Base-by-base conservation (phyloP, 306 rosid genomes). In the Ziziphus jujuba region DNA sequence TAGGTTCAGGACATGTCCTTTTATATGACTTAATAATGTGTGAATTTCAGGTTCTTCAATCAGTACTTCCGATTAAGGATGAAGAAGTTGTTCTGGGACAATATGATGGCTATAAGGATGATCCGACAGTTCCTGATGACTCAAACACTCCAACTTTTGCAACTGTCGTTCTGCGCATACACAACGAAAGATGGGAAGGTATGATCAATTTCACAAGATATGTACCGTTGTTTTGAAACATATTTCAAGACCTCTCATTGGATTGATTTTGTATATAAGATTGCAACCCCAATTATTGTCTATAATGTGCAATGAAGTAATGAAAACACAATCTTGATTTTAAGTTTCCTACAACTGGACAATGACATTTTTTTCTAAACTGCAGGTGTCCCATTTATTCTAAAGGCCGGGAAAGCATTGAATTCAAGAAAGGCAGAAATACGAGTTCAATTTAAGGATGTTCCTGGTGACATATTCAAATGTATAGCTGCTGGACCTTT, bases 111-210 rank as follows among this genome's bases (percentile, higher is more conserved):
- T 93, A 93, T 73, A 88, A 65, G 73, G 97, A 93, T 70, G 97
- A 93, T 80, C 88, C 95, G 56, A 93, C 99, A 1, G 99, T 93
- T 80, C 99, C 97, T 40, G 84, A 90, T 68, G 40, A 85, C 68
- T 93, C 99, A 36, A 93, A 93, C 67, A 93, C 99, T 61, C 99
- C 99, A 67, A 93, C 99, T 72, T 93, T 93, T 80, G 91, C 99
- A 70, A 71, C 89, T 63, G 75, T 90, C 69, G 59, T 93, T 83
- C 82, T 93, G 79, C 85, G 95, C 65, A 86, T 93, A 33, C 89
- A 88, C 77, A 93, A 88, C 69, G 99, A 93, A 84, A 84, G 99
- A 88, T 93, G 99, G 99, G 99, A 93, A 66, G 99, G 99, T 50
- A 50, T 50, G 55, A 17, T 53, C 62, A 70, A 33, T 12, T 56